Evolutionary conservation across 345 rosid species (phyloP), one percentile per base, ranked within the genome.

Genomic region (Eucalyptus cladocalyx): DNA sequence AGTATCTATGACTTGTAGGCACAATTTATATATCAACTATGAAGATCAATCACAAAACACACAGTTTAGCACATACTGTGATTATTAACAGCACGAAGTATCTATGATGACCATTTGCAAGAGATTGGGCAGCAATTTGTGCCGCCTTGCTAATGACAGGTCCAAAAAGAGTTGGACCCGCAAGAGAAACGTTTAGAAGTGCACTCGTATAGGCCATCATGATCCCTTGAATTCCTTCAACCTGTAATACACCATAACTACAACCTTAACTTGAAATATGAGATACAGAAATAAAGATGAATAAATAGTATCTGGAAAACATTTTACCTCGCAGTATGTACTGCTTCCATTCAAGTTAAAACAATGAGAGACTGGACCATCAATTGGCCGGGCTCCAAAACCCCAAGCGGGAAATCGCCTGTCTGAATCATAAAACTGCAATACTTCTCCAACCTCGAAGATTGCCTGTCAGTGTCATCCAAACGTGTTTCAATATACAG

Each of bases 341-440:
- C 91, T 96, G 94, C 99, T 97, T 90, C 99, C 99, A 32, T 94
- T 97, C 93, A 97, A 92, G 95, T 94, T 97, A 92, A 97, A 97
- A 93, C 98, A 96, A 94, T 97, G 99, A 49, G 96, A 96, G 88
- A 97, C 99, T 9, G 99, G 99, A 53, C 97, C 98, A 89, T 97
- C 99, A 56, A 97, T 97, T 60, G 99, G 99, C 80, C 99, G 95
- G 89, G 99, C 99, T 88, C 99, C 99, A 90, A 97, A 97, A 30
- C 99, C 99, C 99, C 99, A 97, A 7, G 99, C 98, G 18, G 98
- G 97, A 93, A 96, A 97, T 86, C 93, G 95, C 92, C 93, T 95
- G 91, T 96, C 98, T 10, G 95, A 56, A 91, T 96, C 99, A 90
- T 97, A 97, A 91, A 95, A 94, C 93, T 97, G 97, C 92, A 97